Conservation (phyloP, 2,329 filamentous ascomycete genomes). For the Aureobasidium sp. region DNA sequence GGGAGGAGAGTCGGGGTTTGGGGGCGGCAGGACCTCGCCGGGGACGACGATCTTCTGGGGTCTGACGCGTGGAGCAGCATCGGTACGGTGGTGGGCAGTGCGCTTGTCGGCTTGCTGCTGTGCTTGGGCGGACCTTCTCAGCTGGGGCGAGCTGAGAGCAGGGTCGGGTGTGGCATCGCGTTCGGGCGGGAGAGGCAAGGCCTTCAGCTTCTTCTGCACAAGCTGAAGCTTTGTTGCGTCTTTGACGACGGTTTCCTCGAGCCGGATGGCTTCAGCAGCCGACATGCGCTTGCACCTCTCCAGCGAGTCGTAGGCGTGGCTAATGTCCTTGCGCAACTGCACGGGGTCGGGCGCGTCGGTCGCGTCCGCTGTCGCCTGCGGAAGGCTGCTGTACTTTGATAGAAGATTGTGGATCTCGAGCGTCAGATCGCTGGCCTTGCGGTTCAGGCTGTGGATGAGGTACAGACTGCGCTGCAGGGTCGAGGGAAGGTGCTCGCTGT, state of each 20-base stretch:
- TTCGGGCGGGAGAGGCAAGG: slow-evolving; percentile 51
- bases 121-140: slow-evolving; percentile 14
- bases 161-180: slow-evolving; percentile 46
- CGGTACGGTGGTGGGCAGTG: slow-evolving; percentile 14
- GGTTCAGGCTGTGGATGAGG: slow-evolving; percentile 47
- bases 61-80: slow-evolving; percentile 15
- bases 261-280: slow-evolving; percentile 25
- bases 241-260: slow-evolving; percentile 27
- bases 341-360: slow-evolving; percentile 44
- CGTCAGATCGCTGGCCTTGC: slow-evolving; percentile 34
- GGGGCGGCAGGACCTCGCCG: slow-evolving; percentile 35
- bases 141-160: slow-evolving; percentile 25
- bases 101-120: slow-evolving; percentile 15
- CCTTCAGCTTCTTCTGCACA: slow-evolving; percentile 53
- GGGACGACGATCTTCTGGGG: slow-evolving; percentile 33
- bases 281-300: slow-evolving; percentile 29
- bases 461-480: slow-evolving; percentile 55
- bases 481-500: slow-evolving; percentile 59
- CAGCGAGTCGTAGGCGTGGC: slow-evolving; percentile 41
- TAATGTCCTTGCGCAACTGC: slow-evolving; percentile 47
- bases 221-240: slow-evolving; percentile 46
- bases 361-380: slow-evolving; percentile 36
- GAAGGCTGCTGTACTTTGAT: slow-evolving; percentile 41
- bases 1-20: slow-evolving; percentile 30
- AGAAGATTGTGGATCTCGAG: slow-evolving; percentile 40